These are phyloP conservation scores for Suillus hirtellus DNA, from an alignment of 768 basidiomycete genomes.

Conservation along the genomic window DNA sequence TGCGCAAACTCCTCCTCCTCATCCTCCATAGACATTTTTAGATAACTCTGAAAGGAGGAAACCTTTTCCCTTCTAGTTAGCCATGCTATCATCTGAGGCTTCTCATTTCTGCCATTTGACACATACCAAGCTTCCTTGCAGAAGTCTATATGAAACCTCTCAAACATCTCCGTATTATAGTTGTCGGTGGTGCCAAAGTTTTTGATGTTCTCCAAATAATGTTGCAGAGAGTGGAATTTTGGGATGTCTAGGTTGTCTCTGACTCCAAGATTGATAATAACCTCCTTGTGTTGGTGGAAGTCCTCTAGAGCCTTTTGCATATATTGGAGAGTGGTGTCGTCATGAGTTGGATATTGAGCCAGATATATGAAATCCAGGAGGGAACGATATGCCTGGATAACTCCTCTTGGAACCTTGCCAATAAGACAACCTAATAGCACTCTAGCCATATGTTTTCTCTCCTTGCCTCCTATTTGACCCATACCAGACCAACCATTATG, in stretches of 20 bases:
- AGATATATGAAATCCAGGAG: conserved; percentile 40
- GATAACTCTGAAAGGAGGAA: conserved; percentile 20
- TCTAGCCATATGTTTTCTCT: background rate
- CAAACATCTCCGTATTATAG: conserved; percentile 27
- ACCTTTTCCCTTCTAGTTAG: conserved; percentile 36
- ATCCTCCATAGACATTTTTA: conserved; percentile 12
- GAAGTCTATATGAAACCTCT: conserved; percentile 38
- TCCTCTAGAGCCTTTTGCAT: conserved; percentile 26
- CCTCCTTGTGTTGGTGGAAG: conserved; percentile 39
- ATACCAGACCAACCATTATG: background rate
- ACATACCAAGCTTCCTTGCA: conserved; percentile 38
- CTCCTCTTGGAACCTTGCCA: conserved; percentile 28
- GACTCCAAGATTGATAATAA: conserved; percentile 32
- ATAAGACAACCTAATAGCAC: conserved; percentile 22
- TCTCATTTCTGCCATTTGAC: conserved; percentile 37
- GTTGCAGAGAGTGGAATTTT: conserved; percentile 27
- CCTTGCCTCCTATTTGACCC: background rate
- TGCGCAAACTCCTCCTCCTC: background rate
- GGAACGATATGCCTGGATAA: conserved; percentile 34
- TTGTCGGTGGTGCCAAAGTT: conserved; percentile 26
- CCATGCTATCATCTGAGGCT: conserved; percentile 40
- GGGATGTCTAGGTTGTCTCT: conserved; percentile 31
- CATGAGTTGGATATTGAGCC: conserved; percentile 32
- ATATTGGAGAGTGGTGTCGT: conserved; percentile 19
- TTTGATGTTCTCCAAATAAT: conserved; percentile 22